Evolutionary conservation across 129 eudicot genomes (phyloP).

Genomic region (Logfia minima): DNA sequence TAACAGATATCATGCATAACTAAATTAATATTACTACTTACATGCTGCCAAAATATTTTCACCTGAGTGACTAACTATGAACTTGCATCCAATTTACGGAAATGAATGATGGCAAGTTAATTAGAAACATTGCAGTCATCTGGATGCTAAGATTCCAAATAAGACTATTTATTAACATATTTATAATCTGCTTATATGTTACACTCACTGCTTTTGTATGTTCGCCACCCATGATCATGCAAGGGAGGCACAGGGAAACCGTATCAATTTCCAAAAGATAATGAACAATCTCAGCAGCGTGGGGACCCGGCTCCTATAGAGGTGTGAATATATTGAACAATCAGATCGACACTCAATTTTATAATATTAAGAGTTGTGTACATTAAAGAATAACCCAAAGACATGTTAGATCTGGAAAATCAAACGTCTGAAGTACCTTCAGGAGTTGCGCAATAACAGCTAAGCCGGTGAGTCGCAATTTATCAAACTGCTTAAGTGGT

Average conservation of each 20-base stretch:
- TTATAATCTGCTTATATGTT: neutral
- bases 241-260: slow-evolving; percentile 33
- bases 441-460: slow-evolving; percentile 29
- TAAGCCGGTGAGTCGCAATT: slow-evolving; percentile 25
- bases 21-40: no score
- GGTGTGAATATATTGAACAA: neutral
- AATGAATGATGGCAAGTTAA: neutral
- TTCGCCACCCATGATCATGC: slow-evolving; percentile 31
- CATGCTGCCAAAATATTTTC: no score
- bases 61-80: neutral
- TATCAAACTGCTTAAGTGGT: slow-evolving; percentile 8
- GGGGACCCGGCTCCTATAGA: slow-evolving; percentile 22
- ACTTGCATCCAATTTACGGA: neutral
- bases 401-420: neutral
- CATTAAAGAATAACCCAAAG: no score
- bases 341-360: neutral
- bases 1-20: no score
- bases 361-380: neutral
- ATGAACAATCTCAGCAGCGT: slow-evolving; percentile 13
- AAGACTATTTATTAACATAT: neutral
- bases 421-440: slow-evolving; percentile 22
- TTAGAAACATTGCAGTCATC: neutral
- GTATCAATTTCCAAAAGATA: slow-evolving; percentile 24
- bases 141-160: neutral
- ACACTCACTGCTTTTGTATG: slow-evolving; percentile 33